phyloP scores from a whole-genome alignment of 2,329 filamentous ascomycete species.

The Calonectria montana region DNA sequence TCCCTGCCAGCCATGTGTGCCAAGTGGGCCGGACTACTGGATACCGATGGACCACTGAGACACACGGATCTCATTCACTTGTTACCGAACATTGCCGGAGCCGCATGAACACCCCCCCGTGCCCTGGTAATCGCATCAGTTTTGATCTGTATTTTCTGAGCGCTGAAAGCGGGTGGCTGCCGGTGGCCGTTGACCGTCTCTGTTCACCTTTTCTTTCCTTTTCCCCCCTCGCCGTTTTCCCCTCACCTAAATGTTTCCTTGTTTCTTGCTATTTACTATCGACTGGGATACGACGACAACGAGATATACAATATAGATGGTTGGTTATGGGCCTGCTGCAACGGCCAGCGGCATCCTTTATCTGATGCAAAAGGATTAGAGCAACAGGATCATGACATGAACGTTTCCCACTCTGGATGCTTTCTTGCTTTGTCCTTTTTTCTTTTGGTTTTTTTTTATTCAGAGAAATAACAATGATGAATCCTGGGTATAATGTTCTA shows the following conservation, averaged over 20 bases:
- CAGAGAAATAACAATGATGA: slow-evolving; percentile 14
- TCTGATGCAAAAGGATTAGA: slow-evolving; percentile 14
- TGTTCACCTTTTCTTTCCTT: background rate
- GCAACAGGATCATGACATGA: slow-evolving; percentile 23
- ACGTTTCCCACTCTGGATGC: slow-evolving; percentile 11
- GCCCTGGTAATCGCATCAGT: slow-evolving; percentile 27
- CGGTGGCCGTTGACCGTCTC: slow-evolving; percentile 6
- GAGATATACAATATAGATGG: slow-evolving; percentile 17
- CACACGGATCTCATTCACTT: slow-evolving; percentile 32
- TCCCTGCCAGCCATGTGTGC: slow-evolving; percentile 28
- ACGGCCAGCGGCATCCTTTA: slow-evolving; percentile 25
- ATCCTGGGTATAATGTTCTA: slow-evolving; percentile 39
- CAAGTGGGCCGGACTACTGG: slow-evolving; percentile 35
- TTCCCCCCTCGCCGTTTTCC: background rate
- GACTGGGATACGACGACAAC: slow-evolving; percentile 20
- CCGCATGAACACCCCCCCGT: slow-evolving; percentile 34
- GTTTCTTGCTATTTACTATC: slow-evolving; percentile 1
- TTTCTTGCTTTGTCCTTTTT: background rate
- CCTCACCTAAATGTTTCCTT: background rate
- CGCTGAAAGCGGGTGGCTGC: background rate
- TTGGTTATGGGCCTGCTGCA: slow-evolving; percentile 23
- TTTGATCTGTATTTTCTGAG: background rate
- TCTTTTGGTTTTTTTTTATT: slow-evolving; percentile 5
- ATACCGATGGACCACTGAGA: slow-evolving; percentile 25
- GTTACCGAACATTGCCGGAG: slow-evolving; percentile 40